These are phyloP conservation scores for Aspergillus chevalieri DNA, from an alignment of 2,329 filamentous ascomycete genomes.

Conservation along the genomic window DNA sequence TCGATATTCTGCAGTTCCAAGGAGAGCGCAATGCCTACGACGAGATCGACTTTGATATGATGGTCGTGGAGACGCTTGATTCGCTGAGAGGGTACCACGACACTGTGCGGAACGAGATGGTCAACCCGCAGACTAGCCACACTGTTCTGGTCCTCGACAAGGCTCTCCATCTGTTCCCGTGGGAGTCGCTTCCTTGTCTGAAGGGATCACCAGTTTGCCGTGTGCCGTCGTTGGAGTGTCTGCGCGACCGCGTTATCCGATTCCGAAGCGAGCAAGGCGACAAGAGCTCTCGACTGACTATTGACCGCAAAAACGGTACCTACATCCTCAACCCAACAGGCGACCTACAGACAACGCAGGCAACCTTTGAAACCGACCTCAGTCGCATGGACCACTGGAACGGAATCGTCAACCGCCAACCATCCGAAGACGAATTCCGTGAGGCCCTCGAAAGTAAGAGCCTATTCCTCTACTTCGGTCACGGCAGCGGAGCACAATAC, in stretches of 20 bases:
- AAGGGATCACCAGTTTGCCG: constrained; percentile 73
- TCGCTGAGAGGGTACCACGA: constrained; percentile 73
- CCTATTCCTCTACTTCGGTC: constrained; percentile 87
- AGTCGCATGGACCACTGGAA: constrained; percentile 55
- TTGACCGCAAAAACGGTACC: constrained; percentile 40
- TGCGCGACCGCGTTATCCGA: constrained; percentile 68
- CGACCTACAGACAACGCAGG: constrained; percentile 74
- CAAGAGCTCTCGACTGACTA: constrained; percentile 42
- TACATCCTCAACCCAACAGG: constrained; percentile 87
- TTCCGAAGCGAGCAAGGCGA: constrained; percentile 20
- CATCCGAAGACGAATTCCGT: constrained; percentile 73
- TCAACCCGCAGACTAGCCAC: constrained; percentile 45
- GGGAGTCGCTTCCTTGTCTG: constrained; percentile 90
- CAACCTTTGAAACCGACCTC: constrained; percentile 64
- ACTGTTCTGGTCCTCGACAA: constrained; percentile 90
- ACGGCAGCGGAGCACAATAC: constrained; percentile 91
- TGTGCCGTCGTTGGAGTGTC: constrained; percentile 76
- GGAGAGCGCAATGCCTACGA: constrained; percentile 96
- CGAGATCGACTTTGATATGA: constrained; percentile 89
- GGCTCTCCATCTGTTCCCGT: constrained; percentile 81
- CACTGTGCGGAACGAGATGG: constrained; percentile 31
- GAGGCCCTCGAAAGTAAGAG: constrained; percentile 59
- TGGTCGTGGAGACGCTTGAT: constrained; percentile 83
- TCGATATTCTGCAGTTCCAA: constrained; percentile 94
- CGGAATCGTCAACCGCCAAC: constrained; percentile 60